Conservation (phyloP, 352 stramenopile genomes). For the Phytophthora ohioensis region DNA sequence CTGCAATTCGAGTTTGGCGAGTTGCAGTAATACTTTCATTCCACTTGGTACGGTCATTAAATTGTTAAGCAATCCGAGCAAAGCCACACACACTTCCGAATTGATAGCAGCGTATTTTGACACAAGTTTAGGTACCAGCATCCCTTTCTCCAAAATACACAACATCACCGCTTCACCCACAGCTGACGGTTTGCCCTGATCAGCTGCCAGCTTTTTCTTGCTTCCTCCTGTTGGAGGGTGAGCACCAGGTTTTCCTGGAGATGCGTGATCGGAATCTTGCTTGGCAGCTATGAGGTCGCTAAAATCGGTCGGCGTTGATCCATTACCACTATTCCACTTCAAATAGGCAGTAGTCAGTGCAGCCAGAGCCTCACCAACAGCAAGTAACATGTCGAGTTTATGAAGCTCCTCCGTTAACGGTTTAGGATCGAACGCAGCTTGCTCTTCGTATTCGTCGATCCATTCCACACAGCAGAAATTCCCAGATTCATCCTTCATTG, state of each 20-base stretch:
- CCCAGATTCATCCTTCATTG: not conserved
- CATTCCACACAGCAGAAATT: constrained; percentile 57
- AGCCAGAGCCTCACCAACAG: constrained; percentile 40
- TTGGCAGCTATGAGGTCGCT: constrained; percentile 34
- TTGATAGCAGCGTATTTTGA: constrained; percentile 33
- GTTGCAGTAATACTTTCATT: constrained; percentile 42
- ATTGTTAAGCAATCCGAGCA: constrained; percentile 41
- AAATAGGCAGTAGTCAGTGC: constrained; percentile 41
- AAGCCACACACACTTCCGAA: constrained; percentile 42
- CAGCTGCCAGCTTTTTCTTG: constrained; percentile 49
- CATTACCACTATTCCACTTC: constrained; percentile 45
- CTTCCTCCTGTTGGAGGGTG: constrained; percentile 25
- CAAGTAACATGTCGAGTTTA: constrained; percentile 50
- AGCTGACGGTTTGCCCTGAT: constrained; percentile 25
- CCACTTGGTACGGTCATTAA: constrained; percentile 46
- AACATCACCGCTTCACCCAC: constrained; percentile 45
- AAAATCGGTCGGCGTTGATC: constrained; percentile 29
- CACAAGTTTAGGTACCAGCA: constrained; percentile 36
- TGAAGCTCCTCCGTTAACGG: constrained; percentile 45
- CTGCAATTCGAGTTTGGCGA: constrained; percentile 32
- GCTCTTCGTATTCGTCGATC: constrained; percentile 56
- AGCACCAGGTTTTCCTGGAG: constrained; percentile 23
- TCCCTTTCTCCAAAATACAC: constrained; percentile 40
- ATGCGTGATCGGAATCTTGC: constrained; percentile 2
- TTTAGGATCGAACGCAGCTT: constrained; percentile 35